Conservation (phyloP, 371 early-diverging fungal species). For the Apophysomyces sp. region DNA sequence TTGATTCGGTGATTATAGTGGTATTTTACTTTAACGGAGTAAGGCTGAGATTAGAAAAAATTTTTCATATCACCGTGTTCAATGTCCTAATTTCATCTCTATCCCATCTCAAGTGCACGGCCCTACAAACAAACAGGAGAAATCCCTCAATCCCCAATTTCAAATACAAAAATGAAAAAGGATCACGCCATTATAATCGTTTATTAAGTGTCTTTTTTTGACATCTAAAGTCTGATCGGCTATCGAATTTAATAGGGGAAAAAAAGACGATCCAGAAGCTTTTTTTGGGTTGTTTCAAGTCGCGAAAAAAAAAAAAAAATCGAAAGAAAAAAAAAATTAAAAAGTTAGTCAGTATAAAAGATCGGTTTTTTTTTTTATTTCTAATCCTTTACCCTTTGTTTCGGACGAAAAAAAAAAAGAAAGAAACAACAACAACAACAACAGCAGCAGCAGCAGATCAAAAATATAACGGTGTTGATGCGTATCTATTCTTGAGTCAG, state of each 20-base stretch:
- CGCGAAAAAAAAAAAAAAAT: not conserved
- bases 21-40: not conserved
- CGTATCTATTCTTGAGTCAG: not conserved
- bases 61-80: not conserved
- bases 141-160: not conserved
- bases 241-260: not conserved
- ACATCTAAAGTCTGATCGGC: not conserved
- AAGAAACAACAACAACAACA: too few species aligned
- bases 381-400: not conserved
- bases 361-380: not conserved
- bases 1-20: not conserved
- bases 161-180: not conserved
- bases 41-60: not conserved
- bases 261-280: conserved; percentile 1
- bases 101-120: not conserved
- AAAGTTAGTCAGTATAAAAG: not conserved
- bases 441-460: too few species aligned
- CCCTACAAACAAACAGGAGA: not conserved
- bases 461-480: not conserved
- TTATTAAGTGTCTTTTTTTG: not conserved
- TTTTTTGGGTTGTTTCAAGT: not conserved
- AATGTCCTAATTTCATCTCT: not conserved
- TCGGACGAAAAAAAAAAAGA: not conserved
- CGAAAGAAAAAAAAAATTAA: not conserved
- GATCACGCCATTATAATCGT: not conserved